Evolutionary conservation across 2,329 filamentous ascomycete species (phyloP).

Genomic region (Epichloe sp.): DNA sequence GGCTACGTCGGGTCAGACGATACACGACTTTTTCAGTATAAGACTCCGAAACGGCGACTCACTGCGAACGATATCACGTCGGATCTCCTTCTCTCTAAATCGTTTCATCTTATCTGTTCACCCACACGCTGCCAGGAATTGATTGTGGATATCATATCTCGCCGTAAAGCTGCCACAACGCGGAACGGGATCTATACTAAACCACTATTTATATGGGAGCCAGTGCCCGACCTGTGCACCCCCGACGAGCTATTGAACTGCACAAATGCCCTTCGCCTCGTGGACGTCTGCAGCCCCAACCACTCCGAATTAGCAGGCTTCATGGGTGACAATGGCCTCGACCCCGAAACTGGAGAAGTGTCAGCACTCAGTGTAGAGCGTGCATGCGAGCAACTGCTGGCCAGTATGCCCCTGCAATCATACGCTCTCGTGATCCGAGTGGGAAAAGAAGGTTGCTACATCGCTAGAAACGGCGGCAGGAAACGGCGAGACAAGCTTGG

Average conservation of each 20-base stretch:
- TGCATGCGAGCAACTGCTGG: constrained; percentile 48
- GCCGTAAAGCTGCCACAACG: constrained; percentile 30
- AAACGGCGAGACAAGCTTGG: constrained; percentile 13
- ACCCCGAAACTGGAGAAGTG: constrained; percentile 40
- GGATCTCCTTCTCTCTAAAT: constrained; percentile 54
- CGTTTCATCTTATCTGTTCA: constrained; percentile 82
- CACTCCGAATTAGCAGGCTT: constrained; percentile 78
- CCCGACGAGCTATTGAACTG: constrained; percentile 53
- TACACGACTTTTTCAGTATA: constrained; percentile 69
- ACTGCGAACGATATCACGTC: constrained; percentile 57
- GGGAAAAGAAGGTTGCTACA: constrained; percentile 59
- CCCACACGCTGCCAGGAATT: constrained; percentile 64
- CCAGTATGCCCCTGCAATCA: constrained; percentile 49
- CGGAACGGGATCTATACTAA: constrained; percentile 27
- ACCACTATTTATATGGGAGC: constrained; percentile 86
- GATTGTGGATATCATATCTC: constrained; percentile 53
- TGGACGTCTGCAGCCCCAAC: constrained; percentile 64
- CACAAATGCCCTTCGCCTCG: constrained; percentile 46
- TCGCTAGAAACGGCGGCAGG: constrained; percentile 44
- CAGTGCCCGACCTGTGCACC: constrained; percentile 76
- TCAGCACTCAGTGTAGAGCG: constrained; percentile 40
- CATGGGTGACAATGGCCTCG: constrained; percentile 51
- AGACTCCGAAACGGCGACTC: constrained; percentile 73
- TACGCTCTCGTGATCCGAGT: constrained; percentile 57
- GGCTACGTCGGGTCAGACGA: constrained; percentile 63